Evolutionary conservation across 306 rosid genomes (phyloP), one percentile per base, ranked within the genome.

Genomic region (Inga oerstediana): DNA sequence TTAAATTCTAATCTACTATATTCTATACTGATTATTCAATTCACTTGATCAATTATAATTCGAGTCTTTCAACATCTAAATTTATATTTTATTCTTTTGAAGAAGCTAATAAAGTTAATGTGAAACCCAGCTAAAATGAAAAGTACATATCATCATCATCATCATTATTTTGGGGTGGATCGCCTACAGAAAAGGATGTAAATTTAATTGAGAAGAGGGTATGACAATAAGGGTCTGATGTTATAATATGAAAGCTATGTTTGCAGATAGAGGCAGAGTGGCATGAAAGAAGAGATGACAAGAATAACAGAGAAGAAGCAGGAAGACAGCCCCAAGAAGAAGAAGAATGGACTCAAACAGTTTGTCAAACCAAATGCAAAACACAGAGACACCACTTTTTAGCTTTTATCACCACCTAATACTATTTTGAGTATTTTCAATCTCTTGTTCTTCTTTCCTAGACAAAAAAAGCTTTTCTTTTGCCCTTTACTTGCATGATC

Each of bases 201-300:
- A 49, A 49, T 49, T 49, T 34, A 32, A 12, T 68, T 32, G 12
- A 39, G 49, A 37, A 8, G 10, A 52, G 32, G 14, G 35, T n/a
- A 79, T 74, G 68, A 22, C 43, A 45, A 71, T 71, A 48, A 65
- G 72, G 10, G 19, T 64, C 70, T 30, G 71, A 32, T 65, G n/a
- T 52, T 68, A 59, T 46, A 76, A 71, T 2, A 17, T 74, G 45
- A 73, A 87, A 88, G 87, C 77, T 93, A 74, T 91, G 90, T 77
- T 37, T 90, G 85, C 92, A 93, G 90, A 17, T 93, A 76, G 97
- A 91, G 67, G 86, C 75, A 69, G 93, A 88, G 24, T 74, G 81
- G 69, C 83, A 59, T 14, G 83, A 79, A 68, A 27, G 46, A 67
- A 41, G 39, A 48, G 10, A 43, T 44, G 17, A 72, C 54, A 83